Evolutionary conservation across 768 basidiomycete species (phyloP).

Genomic region (Thelephora ganbajun): DNA sequence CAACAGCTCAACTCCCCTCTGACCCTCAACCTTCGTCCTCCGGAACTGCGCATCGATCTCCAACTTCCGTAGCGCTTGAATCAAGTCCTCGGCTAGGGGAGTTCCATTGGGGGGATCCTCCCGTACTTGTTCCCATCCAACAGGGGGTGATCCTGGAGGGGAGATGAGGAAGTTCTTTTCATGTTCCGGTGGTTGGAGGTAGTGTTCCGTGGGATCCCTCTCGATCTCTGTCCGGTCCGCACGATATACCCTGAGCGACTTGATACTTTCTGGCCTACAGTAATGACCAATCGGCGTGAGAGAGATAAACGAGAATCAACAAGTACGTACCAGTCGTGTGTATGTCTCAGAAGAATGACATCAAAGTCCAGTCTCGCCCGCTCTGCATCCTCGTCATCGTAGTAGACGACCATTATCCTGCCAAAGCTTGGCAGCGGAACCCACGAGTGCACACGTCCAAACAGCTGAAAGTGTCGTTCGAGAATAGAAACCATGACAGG

Average conservation of each 20-base stretch:
- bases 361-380: slow-evolving; percentile 53
- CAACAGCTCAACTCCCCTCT: slow-evolving; percentile 35
- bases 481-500: slow-evolving; percentile 54
- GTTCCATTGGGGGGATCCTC: slow-evolving; percentile 83
- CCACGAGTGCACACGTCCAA: slow-evolving; percentile 83
- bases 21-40: slow-evolving; percentile 21
- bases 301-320: not conserved
- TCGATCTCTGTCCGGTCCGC: slow-evolving; percentile 55
- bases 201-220: slow-evolving; percentile 17
- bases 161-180: slow-evolving; percentile 97
- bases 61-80: slow-evolving; percentile 60
- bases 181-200: slow-evolving; percentile 61
- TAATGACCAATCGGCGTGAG: not conserved
- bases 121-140: slow-evolving; percentile 86
- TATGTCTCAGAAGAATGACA: slow-evolving; percentile 43
- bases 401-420: slow-evolving; percentile 73
- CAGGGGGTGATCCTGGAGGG: slow-evolving; percentile 92
- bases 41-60: slow-evolving; percentile 25
- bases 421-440: slow-evolving; percentile 73
- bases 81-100: slow-evolving; percentile 82
- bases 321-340: slow-evolving; percentile 33
- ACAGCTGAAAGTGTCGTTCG: slow-evolving; percentile 54
- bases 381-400: slow-evolving; percentile 47
- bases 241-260: slow-evolving; percentile 48
- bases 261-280: not conserved